These are phyloP conservation scores for Mitragyna speciosa DNA, from an alignment of 257 asterid species.

Conservation along the genomic window DNA sequence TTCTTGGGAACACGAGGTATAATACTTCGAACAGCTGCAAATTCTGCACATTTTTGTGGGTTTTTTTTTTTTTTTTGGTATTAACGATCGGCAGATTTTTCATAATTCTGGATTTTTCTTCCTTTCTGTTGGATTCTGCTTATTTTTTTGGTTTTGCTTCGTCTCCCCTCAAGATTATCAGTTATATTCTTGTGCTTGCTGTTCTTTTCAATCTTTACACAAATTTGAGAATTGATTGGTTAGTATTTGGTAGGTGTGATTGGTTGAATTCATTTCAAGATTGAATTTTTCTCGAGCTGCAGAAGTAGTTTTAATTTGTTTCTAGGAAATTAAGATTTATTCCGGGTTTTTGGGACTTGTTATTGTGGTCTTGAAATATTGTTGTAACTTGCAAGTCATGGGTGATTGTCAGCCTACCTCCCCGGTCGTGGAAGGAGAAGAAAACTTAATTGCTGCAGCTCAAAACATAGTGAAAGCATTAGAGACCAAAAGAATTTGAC, in stretches of 20 bases:
- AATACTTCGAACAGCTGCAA: background rate
- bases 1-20: background rate
- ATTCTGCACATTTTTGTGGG: background rate
- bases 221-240: background rate
- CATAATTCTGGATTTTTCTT: background rate
- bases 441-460: slow-evolving; percentile 65
- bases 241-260: background rate
- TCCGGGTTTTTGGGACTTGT: slow-evolving; percentile 1
- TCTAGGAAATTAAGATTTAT: background rate
- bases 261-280: slow-evolving; percentile 6
- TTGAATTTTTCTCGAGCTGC: background rate
- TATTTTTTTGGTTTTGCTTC: background rate
- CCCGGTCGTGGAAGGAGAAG: slow-evolving; percentile 64
- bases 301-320: slow-evolving; percentile 1
- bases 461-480: slow-evolving; percentile 58
- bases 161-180: background rate
- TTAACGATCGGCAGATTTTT: slow-evolving; percentile 18
- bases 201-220: background rate
- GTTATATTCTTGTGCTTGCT: background rate
- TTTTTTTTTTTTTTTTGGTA: background rate
- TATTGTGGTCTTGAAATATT: slow-evolving; percentile 17
- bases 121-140: slow-evolving; percentile 5
- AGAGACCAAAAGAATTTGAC: slow-evolving; percentile 51
- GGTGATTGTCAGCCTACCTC: slow-evolving; percentile 48
- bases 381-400: slow-evolving; percentile 35